Base-by-base conservation (phyloP, 768 basidiomycete genomes). In the Candolleomyces aberdarensis region DNA sequence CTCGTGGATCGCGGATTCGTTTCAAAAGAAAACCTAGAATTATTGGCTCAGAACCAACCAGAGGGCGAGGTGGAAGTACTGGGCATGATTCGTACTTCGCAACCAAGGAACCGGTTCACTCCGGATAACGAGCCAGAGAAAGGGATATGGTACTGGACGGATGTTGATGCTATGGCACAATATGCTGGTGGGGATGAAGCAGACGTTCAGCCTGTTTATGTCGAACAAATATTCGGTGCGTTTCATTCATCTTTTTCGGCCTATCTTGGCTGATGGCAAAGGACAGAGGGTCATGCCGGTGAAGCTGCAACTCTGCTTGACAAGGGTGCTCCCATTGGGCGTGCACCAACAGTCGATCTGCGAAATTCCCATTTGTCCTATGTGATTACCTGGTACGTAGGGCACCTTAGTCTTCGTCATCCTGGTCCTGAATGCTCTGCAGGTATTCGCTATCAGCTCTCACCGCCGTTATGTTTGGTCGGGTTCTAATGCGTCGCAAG, bases 301-400 rank as follows among this genome's bases (percentile, higher is more conserved):
- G 87, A 94, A 58, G 89, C 85, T 20, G 71, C 81, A 31, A 71
- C 78, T 29, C 77, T 79, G 59, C 67, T 92, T 17, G 72, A 75
- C 5, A 87, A 85, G 61, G 97, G 95, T 14, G 79, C 89, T 50
- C 97, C 97, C 3, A 76, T 98, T 50, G 97, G 96, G 46, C 85
- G 94, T 54, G 73, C 88, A 22, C 84, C 94, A 3, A 84, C 85
- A 2, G 86, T 98, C 26, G 94, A 98, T 67, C 76, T 99, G 49
- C 83, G 97, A 52, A 99, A 99, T 73, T 85, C 93, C 41, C 97
- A 99, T 76, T 80, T 92, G 7, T 95, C 94, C 11, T 99, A 99
- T 74, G 93, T 97, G 4, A 83, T 91, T 14, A 99, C 96, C 11
- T 99, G 97, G 97, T 95, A 70, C 40, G 81, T 69, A 40, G 53